Percentiles rank a stretch among this genome's conserved stretches.
Conservation (phyloP, 257 asterid species). For the Striga asiatica region DNA sequence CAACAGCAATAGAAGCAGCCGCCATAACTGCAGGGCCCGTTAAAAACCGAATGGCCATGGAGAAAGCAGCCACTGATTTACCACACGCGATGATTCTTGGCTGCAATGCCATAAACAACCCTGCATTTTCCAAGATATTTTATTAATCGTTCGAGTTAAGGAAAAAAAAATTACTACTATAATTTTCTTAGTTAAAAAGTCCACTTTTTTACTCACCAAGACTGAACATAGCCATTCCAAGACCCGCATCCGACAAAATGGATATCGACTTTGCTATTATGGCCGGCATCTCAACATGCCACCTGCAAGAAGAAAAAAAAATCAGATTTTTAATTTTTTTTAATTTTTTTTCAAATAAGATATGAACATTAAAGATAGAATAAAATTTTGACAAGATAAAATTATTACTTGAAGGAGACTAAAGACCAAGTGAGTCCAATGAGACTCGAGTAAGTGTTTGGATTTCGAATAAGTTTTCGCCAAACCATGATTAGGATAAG, state of each 20-base stretch:
- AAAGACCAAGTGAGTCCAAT: slow-evolving; percentile 60
- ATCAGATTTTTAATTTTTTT: not conserved
- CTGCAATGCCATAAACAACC: slow-evolving; percentile 67
- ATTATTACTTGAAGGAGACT: slow-evolving; percentile 38
- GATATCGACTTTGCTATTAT: slow-evolving; percentile 48
- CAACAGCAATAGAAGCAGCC: slow-evolving; percentile 56
- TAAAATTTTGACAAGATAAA: not conserved
- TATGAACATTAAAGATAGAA: not conserved
- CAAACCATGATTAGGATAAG: slow-evolving; percentile 68
- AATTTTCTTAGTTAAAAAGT: too few species aligned
- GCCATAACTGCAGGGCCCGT: slow-evolving; percentile 73
- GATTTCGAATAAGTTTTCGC: slow-evolving; percentile 62
- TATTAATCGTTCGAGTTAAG: too few species aligned
- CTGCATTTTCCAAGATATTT: slow-evolving; percentile 22
- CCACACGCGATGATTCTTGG: slow-evolving; percentile 64
- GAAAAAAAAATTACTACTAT: too few species aligned
- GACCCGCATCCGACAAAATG: slow-evolving; percentile 66
- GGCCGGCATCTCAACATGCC: slow-evolving; percentile 67
- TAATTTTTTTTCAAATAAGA: not conserved
- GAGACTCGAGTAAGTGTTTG: slow-evolving; percentile 60
- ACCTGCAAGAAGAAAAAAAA: slow-evolving; percentile 21
- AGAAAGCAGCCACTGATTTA: slow-evolving; percentile 43
- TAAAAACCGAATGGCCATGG: slow-evolving; percentile 53
- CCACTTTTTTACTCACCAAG: slow-evolving; percentile 40
- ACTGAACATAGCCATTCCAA: slow-evolving; percentile 82